These are phyloP conservation scores for Ceratobasidium sp. DNA, from an alignment of 1,284 basidiomycete genomes.

Conservation along the genomic window DNA sequence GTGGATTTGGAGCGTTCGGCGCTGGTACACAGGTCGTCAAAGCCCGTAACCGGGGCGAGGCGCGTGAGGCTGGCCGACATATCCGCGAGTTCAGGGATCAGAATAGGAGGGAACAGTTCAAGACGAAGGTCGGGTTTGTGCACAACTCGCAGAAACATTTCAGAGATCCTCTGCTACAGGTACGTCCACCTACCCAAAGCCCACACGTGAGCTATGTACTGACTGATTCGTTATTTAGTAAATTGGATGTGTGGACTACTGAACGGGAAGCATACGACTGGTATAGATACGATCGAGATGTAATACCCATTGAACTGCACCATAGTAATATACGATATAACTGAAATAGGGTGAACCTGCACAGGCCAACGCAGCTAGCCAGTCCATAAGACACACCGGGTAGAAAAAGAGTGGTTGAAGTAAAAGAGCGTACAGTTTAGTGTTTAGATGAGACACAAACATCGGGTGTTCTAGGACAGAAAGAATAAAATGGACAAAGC, in stretches of 20 bases:
- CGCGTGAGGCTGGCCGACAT: conserved; percentile 90
- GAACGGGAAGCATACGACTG: neutral
- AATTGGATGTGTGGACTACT: neutral
- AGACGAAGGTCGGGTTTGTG: conserved; percentile 79
- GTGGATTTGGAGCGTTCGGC: conserved; percentile 87
- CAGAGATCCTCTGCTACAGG: conserved; percentile 59
- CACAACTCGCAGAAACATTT: conserved; percentile 93
- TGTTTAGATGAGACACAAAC: conserved; percentile 3
- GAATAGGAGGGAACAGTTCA: conserved; percentile 81
- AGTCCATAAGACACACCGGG: neutral
- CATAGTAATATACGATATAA: conserved; percentile 36
- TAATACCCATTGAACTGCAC: conserved; percentile 29
- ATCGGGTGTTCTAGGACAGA: neutral
- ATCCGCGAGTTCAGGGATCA: conserved; percentile 88
- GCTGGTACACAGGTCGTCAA: conserved; percentile 83
- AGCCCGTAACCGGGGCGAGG: conserved; percentile 95
- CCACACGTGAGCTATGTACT: too few relatives aligned
- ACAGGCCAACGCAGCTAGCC: conserved; percentile 8
- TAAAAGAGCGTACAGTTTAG: conserved; percentile 27
- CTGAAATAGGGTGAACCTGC: conserved; percentile 26
- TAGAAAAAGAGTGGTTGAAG: conserved; percentile 28
- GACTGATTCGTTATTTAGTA: neutral
- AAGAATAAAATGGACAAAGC: conserved; percentile 38
- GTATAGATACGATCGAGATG: conserved; percentile 3
- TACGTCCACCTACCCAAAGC: neutral